A percentile compares a stretch with the other conserved stretches of the same genome.
phyloP scores from a whole-genome alignment of 2,329 filamentous ascomycete species.

The Pseudopithomyces chartarum region DNA sequence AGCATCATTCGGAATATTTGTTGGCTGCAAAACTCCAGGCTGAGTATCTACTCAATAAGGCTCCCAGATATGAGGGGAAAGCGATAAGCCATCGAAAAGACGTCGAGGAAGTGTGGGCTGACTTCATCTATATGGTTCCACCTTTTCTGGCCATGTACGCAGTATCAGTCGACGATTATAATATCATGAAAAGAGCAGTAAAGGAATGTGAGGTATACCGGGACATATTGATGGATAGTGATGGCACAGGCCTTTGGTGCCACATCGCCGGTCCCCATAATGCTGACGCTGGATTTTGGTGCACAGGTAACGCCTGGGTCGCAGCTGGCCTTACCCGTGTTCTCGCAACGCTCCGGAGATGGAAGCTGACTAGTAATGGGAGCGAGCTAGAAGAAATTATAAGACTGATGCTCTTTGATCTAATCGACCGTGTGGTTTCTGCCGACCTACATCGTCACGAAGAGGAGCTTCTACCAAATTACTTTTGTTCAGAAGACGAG shows the following conservation, averaged over 20 bases:
- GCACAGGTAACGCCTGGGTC: slow-evolving; percentile 56
- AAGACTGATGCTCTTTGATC: slow-evolving; percentile 40
- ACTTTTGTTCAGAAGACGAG: slow-evolving; percentile 45
- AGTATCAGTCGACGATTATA: slow-evolving; percentile 41
- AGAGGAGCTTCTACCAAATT: slow-evolving; percentile 51
- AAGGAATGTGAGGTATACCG: slow-evolving; percentile 49
- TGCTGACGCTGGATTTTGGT: slow-evolving; percentile 49
- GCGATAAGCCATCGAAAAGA: slow-evolving; percentile 55
- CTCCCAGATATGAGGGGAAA: slow-evolving; percentile 48
- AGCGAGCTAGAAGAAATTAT: slow-evolving; percentile 18
- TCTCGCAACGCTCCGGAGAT: slow-evolving; percentile 48
- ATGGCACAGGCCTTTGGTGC: slow-evolving; percentile 45
- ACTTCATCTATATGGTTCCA: slow-evolving; percentile 56
- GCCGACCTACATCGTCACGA: slow-evolving; percentile 35
- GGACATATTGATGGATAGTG: slow-evolving; percentile 39
- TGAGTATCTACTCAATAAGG: slow-evolving; percentile 45
- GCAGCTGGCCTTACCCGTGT: slow-evolving; percentile 54
- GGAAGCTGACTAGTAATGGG: slow-evolving; percentile 2
- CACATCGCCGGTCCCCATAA: slow-evolving; percentile 49
- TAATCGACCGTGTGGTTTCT: slow-evolving; percentile 43
- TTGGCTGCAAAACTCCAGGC: slow-evolving; percentile 49
- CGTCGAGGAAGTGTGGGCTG: slow-evolving; percentile 53
- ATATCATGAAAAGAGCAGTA: slow-evolving; percentile 43
- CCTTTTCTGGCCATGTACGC: slow-evolving; percentile 56
- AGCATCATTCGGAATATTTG: slow-evolving; percentile 39